phyloP scores from a whole-genome alignment of 331 rosid species.

The Saraca asoca region DNA sequence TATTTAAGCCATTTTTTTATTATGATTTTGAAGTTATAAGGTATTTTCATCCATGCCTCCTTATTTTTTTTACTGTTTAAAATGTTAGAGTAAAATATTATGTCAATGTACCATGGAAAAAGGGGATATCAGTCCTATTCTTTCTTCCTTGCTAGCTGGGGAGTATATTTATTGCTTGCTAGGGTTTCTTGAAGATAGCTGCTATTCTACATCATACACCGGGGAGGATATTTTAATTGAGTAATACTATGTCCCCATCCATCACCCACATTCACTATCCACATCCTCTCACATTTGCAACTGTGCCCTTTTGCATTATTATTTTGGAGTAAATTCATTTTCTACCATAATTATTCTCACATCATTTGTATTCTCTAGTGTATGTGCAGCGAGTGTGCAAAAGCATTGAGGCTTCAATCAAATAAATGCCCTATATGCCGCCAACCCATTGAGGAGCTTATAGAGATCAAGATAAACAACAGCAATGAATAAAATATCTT shows the following conservation, averaged over 20 bases:
- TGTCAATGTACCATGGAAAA: neutral
- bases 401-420: constrained; percentile 68
- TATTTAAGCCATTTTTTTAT: neutral
- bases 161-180: constrained; percentile 12
- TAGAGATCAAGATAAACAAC: constrained; percentile 73
- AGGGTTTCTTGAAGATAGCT: constrained; percentile 19
- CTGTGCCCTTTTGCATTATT: too few relatives aligned
- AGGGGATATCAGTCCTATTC: constrained; percentile 1
- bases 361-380: constrained; percentile 58
- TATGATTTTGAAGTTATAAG: constrained; percentile 6
- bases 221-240: neutral
- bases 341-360: constrained; percentile 14
- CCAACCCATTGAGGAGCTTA: constrained; percentile 81
- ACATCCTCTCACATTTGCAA: too few relatives aligned
- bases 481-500: constrained; percentile 44
- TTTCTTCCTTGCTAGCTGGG: neutral
- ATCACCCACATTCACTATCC: too few relatives aligned
- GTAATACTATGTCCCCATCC: too few relatives aligned
- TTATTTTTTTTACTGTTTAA: neutral
- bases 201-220: neutral
- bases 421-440: constrained; percentile 96
- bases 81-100: neutral
- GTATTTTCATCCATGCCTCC: neutral
- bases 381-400: constrained; percentile 89
- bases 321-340: constrained; percentile 15